phyloP scores from a whole-genome alignment of 768 basidiomycete species.

The Tricholoma hemisulphureum region DNA sequence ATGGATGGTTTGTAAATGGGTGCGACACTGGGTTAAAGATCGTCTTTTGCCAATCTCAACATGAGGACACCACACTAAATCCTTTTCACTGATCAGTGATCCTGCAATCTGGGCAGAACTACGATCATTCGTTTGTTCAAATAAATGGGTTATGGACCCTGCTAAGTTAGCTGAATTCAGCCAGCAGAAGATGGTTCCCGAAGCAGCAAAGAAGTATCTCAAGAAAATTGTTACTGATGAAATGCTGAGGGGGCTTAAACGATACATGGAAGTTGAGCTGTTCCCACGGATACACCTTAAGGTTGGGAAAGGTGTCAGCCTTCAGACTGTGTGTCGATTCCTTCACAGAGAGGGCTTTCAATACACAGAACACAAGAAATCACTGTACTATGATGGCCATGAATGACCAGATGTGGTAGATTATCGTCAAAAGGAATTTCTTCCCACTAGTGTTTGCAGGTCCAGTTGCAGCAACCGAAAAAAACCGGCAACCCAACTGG shows the following conservation, averaged over 20 bases:
- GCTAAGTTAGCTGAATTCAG: too few species aligned
- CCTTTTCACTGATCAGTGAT: constrained; percentile 26
- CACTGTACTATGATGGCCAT: constrained; percentile 37
- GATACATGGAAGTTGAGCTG: too few species aligned
- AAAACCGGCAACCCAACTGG: too few species aligned
- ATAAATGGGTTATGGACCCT: constrained; percentile 20
- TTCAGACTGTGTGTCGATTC: constrained; percentile 29
- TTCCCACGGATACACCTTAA: too few species aligned
- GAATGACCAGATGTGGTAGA: too few species aligned
- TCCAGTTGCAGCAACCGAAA: too few species aligned
- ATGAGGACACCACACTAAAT: constrained; percentile 25
- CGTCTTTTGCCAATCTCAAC: constrained; percentile 24
- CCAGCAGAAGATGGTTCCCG: too few species aligned
- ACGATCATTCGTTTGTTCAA: constrained; percentile 26
- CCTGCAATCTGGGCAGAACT: constrained; percentile 26
- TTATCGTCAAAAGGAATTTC: constrained; percentile 26
- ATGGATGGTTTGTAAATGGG: constrained; percentile 23
- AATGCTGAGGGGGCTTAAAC: constrained; percentile 33
- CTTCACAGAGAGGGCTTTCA: constrained; percentile 28
- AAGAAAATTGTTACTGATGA: constrained; percentile 25
- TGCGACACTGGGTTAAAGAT: constrained; percentile 18
- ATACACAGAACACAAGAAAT: constrained; percentile 28
- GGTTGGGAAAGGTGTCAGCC: constrained; percentile 25
- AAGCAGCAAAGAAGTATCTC: constrained; percentile 29
- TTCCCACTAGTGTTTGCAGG: too few species aligned